These are phyloP conservation scores for Pisolithus tinctorius DNA, from an alignment of 768 basidiomycete species.

Conservation along the genomic window DNA sequence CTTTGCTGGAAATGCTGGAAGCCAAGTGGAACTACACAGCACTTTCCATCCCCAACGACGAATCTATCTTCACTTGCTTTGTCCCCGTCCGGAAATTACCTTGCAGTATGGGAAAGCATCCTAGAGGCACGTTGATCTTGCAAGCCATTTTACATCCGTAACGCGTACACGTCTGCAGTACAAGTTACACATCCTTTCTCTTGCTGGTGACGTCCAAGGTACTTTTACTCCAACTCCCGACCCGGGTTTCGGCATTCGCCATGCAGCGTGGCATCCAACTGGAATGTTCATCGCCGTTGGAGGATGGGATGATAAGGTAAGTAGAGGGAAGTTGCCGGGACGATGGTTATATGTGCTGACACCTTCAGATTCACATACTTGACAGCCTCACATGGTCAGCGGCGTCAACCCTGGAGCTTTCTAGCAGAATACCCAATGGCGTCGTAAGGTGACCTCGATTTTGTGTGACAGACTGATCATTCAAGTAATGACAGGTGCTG, in stretches of 20 bases:
- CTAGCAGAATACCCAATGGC: constrained; percentile 46
- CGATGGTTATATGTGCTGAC: not conserved
- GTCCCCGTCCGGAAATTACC: constrained; percentile 68
- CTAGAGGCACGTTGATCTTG: constrained; percentile 53
- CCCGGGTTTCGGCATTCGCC: constrained; percentile 78
- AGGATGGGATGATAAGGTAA: constrained; percentile 86
- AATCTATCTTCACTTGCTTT: constrained; percentile 65
- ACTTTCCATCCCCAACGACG: constrained; percentile 74
- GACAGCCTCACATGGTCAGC: constrained; percentile 72
- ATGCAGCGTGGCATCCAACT: constrained; percentile 79
- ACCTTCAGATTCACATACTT: constrained; percentile 60
- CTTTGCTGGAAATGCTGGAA: constrained; percentile 10
- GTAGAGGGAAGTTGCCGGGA: constrained; percentile 5
- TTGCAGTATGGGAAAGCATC: constrained; percentile 81
- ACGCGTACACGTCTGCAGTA: constrained; percentile 40
- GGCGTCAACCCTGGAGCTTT: constrained; percentile 55
- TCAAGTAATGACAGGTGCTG: constrained; percentile 42
- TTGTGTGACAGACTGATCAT: not conserved
- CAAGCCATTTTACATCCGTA: not conserved
- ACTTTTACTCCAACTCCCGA: constrained; percentile 69
- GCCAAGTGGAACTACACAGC: constrained; percentile 39
- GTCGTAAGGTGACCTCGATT: constrained; percentile 39
- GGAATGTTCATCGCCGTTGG: constrained; percentile 76
- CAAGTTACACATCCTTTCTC: constrained; percentile 63
- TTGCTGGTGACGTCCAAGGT: constrained; percentile 57